A percentile compares a stretch with the other conserved stretches of the same genome.
These are phyloP conservation scores for Ilyonectria sp. DNA, from an alignment of 2,329 filamentous ascomycete species.

Conservation along the genomic window DNA sequence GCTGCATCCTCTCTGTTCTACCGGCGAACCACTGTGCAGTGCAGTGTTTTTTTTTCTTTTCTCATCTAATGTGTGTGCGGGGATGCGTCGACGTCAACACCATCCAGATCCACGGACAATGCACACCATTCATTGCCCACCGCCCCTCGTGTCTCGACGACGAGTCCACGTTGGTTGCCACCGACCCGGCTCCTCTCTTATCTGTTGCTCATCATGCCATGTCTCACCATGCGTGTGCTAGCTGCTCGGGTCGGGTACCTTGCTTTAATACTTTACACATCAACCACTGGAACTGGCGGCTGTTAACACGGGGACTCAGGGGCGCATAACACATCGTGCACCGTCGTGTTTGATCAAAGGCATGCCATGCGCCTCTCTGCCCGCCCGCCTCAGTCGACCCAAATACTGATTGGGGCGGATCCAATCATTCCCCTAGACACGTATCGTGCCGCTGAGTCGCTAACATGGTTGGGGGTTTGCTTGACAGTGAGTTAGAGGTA, in stretches of 20 bases:
- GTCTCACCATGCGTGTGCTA: slow-evolving; percentile 9
- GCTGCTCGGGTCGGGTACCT: slow-evolving; percentile 2
- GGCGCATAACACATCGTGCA: slow-evolving; percentile 11
- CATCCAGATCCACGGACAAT: not conserved
- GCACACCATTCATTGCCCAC: slow-evolving; percentile 17
- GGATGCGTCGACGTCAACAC: slow-evolving; percentile 10
- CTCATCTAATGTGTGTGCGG: slow-evolving; percentile 22
- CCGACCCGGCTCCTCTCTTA: not conserved
- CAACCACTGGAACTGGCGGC: not conserved
- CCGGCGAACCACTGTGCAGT: slow-evolving; percentile 27
- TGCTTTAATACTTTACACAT: not conserved
- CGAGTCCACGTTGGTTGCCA: slow-evolving; percentile 16
- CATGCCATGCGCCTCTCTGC: slow-evolving; percentile 17
- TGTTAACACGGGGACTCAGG: slow-evolving; percentile 6
- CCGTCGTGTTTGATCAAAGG: slow-evolving; percentile 8
- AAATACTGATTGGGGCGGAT: slow-evolving; percentile 14
- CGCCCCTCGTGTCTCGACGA: slow-evolving; percentile 21
- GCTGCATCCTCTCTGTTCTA: slow-evolving; percentile 29
- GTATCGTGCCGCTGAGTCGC: slow-evolving; percentile 17
- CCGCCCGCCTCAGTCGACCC: not conserved
- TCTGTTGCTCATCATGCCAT: not conserved
- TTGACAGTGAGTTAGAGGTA: slow-evolving; percentile 14
- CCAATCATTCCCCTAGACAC: slow-evolving; percentile 23
- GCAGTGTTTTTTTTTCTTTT: slow-evolving; percentile 14
- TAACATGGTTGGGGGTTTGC: slow-evolving; percentile 22